phyloP scores from a whole-genome alignment of 768 basidiomycete species.

The Leccinum barrowsii region DNA sequence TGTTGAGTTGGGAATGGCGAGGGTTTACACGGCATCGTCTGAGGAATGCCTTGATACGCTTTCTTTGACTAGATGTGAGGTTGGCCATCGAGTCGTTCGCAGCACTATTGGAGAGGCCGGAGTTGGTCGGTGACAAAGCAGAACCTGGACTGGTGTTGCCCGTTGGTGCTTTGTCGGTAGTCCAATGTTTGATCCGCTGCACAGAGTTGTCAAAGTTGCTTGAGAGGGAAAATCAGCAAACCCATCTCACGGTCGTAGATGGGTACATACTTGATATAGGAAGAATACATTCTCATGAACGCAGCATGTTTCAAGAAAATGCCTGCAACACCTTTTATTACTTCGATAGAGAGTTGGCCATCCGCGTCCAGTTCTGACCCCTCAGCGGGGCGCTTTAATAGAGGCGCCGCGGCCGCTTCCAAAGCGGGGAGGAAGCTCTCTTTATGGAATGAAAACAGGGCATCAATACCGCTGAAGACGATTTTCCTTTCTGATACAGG shows the following conservation, averaged over 20 bases:
- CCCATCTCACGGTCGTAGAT: constrained; percentile 1
- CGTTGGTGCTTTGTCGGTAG: constrained; percentile 48
- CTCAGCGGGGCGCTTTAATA: constrained; percentile 50
- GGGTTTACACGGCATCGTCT: constrained; percentile 90
- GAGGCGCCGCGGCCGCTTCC: constrained; percentile 68
- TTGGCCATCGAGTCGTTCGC: constrained; percentile 44
- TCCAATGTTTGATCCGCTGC: constrained; percentile 85
- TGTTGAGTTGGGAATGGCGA: constrained; percentile 86
- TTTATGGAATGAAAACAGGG: constrained; percentile 87
- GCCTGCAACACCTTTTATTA: constrained; percentile 78
- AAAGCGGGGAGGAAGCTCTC: constrained; percentile 91
- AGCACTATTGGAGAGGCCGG: constrained; percentile 48
- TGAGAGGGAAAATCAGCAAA: constrained; percentile 14
- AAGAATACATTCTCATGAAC: constrained; percentile 98
- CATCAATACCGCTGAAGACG: constrained; percentile 89
- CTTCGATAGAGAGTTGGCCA: constrained; percentile 67
- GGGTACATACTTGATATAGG: constrained; percentile 85
- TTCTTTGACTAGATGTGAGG: constrained; percentile 77
- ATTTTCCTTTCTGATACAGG: constrained; percentile 84
- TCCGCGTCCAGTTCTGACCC: constrained; percentile 58
- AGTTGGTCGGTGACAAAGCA: constrained; percentile 50
- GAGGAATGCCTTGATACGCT: constrained; percentile 83
- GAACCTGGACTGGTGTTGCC: constrained; percentile 36
- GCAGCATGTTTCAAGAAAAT: constrained; percentile 93
- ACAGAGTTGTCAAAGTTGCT: constrained; percentile 95